Percentiles rank a stretch among this genome's conserved stretches.
Evolutionary conservation across 768 basidiomycete genomes (phyloP).

Genomic region (Rhodotorula kratochvilovae): DNA sequence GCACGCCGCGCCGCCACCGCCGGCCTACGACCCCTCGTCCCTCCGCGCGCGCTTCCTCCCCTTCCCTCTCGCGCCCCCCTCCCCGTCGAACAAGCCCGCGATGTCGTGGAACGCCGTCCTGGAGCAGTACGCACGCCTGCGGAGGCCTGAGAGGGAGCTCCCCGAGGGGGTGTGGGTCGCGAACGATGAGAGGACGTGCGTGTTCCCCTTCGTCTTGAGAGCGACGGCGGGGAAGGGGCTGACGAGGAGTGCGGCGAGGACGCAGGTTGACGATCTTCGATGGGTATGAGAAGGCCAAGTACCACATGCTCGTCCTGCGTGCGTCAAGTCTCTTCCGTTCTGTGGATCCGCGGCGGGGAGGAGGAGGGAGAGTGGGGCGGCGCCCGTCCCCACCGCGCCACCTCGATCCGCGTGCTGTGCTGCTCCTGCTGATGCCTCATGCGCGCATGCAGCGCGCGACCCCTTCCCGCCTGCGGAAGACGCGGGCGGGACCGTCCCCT

Average conservation of each 20-base stretch:
- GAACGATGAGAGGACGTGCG: slow-evolving; percentile 11
- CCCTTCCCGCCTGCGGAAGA: slow-evolving; percentile 20
- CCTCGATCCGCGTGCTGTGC: too few relatives aligned
- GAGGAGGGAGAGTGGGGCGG: too few relatives aligned
- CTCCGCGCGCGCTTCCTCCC: slow-evolving; percentile 29
- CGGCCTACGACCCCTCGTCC: background rate
- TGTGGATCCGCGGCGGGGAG: too few relatives aligned
- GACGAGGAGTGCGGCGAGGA: too few relatives aligned
- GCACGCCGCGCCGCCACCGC: too few relatives aligned
- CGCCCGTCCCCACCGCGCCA: too few relatives aligned
- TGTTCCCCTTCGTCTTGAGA: background rate
- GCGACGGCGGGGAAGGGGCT: too few relatives aligned
- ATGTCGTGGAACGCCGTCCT: slow-evolving; percentile 22
- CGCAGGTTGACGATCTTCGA: slow-evolving; percentile 26
- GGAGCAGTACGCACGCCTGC: slow-evolving; percentile 17
- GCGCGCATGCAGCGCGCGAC: slow-evolving; percentile 21
- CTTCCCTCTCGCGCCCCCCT: background rate
- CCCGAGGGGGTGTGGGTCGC: slow-evolving; percentile 5
- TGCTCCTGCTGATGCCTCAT: too few relatives aligned
- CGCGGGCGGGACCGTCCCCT: slow-evolving; percentile 20
- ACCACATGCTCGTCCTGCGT: slow-evolving; percentile 49
- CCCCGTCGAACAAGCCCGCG: background rate
- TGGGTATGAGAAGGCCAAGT: slow-evolving; percentile 45
- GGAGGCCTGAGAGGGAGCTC: slow-evolving; percentile 16
- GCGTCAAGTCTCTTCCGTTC: slow-evolving; percentile 35